Evolutionary conservation across 1,284 basidiomycete genomes (phyloP).

Genomic region (Moesziomyces sp.): DNA sequence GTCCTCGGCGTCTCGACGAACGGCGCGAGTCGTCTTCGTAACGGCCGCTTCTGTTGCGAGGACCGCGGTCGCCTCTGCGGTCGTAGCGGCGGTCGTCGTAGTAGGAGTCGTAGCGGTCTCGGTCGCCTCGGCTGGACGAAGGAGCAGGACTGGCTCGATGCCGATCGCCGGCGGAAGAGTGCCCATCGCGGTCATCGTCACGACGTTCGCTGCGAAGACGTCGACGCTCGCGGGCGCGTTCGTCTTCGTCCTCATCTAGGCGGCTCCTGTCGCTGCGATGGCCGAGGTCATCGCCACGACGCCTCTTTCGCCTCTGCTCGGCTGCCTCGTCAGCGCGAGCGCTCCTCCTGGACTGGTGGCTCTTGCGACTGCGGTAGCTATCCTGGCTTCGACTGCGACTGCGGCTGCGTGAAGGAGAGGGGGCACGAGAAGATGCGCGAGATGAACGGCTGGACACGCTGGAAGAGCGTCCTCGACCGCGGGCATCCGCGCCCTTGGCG

Average conservation of each 20-base stretch:
- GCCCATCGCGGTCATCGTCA: constrained; percentile 37
- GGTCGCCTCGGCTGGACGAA: constrained; percentile 26
- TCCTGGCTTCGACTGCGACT: constrained; percentile 38
- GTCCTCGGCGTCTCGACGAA: constrained; percentile 22
- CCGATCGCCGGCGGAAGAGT: constrained; percentile 9
- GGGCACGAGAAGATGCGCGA: constrained; percentile 27
- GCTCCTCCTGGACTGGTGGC: constrained; percentile 32
- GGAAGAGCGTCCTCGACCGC: constrained; percentile 25
- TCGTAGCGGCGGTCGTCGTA: constrained; percentile 44
- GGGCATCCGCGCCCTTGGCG: constrained; percentile 6
- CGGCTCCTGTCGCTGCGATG: constrained; percentile 58
- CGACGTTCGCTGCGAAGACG: constrained; percentile 41
- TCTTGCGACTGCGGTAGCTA: constrained; percentile 21
- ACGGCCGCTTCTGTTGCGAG: constrained; percentile 17
- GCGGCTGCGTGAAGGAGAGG: constrained; percentile 24
- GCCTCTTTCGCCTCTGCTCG: constrained; percentile 57
- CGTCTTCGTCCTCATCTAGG: constrained; percentile 57
- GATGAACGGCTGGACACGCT: constrained; percentile 30
- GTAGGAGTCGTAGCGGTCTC: constrained; percentile 41
- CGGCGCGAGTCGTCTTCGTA: constrained; percentile 32
- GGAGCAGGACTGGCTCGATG: constrained; percentile 29
- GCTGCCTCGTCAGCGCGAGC: constrained; percentile 61
- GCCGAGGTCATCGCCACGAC: constrained; percentile 30
- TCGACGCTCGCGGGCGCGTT: constrained; percentile 68
- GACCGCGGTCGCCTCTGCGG: constrained; percentile 15